Conservation (phyloP, 2,329 filamentous ascomycete species). For the Samsoniella hepiali region DNA sequence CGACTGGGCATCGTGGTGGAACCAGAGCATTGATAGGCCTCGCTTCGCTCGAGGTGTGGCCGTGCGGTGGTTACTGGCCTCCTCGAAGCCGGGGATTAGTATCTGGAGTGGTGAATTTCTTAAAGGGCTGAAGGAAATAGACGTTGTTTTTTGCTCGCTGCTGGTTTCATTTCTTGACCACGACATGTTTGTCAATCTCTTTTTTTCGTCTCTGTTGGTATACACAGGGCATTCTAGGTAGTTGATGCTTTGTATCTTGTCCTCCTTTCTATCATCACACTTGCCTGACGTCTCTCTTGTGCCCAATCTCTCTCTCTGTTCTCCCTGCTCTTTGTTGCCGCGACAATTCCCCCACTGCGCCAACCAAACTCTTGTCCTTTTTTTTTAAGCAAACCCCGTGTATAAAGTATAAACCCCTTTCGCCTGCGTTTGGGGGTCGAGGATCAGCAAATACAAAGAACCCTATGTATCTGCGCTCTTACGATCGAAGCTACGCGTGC, state of each 20-base stretch:
- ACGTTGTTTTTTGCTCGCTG: background rate
- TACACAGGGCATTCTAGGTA: conserved; percentile 2
- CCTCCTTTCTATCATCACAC: background rate
- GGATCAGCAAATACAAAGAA: too few species aligned
- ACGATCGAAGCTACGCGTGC: background rate
- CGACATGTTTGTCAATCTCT: background rate
- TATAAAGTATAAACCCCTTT: background rate
- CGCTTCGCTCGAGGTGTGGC: background rate
- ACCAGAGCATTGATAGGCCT: background rate
- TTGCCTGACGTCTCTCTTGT: background rate
- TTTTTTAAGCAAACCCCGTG: too few species aligned
- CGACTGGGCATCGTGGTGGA: conserved; percentile 6
- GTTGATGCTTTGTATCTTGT: background rate
- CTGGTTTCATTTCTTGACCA: background rate
- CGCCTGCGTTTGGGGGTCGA: too few species aligned
- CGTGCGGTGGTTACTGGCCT: background rate
- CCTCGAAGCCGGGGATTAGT: too few species aligned
- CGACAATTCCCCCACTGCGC: too few species aligned
- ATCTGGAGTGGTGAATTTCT: background rate
- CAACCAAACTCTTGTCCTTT: too few species aligned
- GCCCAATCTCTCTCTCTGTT: background rate
- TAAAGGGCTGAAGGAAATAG: background rate
- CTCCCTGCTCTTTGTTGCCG: too few species aligned
- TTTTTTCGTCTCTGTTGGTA: background rate
- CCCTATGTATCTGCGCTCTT: too few species aligned